Conservation (phyloP, 169 alveolate genomes). For the Plasmodium inui region DNA sequence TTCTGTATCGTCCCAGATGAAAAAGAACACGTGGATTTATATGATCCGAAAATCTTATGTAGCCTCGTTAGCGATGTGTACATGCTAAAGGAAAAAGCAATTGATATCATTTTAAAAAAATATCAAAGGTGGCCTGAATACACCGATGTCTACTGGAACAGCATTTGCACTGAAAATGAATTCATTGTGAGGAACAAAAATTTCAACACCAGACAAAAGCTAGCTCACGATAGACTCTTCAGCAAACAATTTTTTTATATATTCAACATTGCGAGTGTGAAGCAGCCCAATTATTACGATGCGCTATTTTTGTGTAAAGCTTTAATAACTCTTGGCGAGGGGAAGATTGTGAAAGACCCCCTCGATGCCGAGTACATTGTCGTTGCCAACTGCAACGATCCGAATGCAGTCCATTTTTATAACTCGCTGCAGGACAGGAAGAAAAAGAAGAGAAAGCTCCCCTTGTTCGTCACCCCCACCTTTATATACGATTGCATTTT, state of each 20-base stretch:
- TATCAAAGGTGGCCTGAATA: conserved; percentile 86
- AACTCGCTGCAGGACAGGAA: conserved; percentile 27
- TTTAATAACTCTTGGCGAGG: conserved; percentile 82
- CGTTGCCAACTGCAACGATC: conserved; percentile 76
- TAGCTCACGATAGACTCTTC: conserved; percentile 84
- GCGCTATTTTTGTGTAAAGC: conserved; percentile 69
- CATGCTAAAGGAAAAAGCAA: conserved; percentile 83
- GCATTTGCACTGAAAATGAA: conserved; percentile 79
- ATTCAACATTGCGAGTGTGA: conserved; percentile 71
- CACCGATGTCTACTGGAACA: conserved; percentile 79
- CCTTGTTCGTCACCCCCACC: conserved; percentile 62
- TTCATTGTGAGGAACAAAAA: conserved; percentile 78
- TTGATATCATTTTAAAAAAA: conserved; percentile 81
- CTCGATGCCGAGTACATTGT: conserved; percentile 84
- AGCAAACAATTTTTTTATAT: conserved; percentile 83
- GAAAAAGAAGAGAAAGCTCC: conserved; percentile 52
- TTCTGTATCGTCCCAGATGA: conserved; percentile 85
- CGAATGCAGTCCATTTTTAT: conserved; percentile 35
- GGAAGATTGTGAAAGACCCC: conserved; percentile 79
- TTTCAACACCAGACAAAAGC: conserved; percentile 82
- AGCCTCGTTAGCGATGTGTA: conserved; percentile 85
- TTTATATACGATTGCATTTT: conserved; percentile 72
- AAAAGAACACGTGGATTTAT: conserved; percentile 76
- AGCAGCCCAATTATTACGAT: conserved; percentile 65
- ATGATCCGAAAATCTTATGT: conserved; percentile 75